These are phyloP conservation scores for Chenopodium album DNA, from an alignment of 148 eudicot genomes.

Conservation along the genomic window DNA sequence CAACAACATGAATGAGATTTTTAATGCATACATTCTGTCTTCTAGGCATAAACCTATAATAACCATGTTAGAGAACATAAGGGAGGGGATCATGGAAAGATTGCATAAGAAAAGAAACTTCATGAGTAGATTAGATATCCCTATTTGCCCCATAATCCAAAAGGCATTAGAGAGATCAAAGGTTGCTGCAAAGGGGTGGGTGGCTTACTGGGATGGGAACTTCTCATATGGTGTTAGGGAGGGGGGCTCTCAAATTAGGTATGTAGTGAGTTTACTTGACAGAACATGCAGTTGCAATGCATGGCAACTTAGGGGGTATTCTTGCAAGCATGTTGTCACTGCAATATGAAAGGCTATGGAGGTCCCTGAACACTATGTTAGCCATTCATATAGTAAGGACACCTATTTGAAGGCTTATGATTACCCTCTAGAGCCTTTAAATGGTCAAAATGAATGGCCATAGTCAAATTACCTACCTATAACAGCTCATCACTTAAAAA, in stretches of 20 bases:
- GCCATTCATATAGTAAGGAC: neutral
- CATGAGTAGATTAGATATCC: neutral
- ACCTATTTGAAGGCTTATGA: neutral
- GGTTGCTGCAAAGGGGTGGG: neutral
- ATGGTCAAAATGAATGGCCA: neutral
- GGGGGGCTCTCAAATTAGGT: neutral
- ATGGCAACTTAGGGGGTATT: neutral
- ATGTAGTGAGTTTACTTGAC: neutral
- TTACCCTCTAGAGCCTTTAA: neutral
- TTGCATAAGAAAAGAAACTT: neutral
- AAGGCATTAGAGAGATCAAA: neutral
- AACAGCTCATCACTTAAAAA: neutral
- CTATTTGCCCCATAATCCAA: neutral
- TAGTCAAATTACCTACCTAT: neutral
- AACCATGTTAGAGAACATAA: too few species aligned
- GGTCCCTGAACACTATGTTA: neutral
- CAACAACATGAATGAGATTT: too few species aligned
- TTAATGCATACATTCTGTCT: too few species aligned
- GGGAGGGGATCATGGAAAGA: neutral
- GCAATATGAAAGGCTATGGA: neutral
- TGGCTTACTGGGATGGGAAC: neutral
- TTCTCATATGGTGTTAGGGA: neutral
- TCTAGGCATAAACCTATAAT: too few species aligned
- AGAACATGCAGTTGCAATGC: neutral
- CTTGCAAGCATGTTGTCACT: neutral